These are phyloP conservation scores for Xylariaceae sp. DNA, from an alignment of 2,329 filamentous ascomycete species.

Conservation along the genomic window DNA sequence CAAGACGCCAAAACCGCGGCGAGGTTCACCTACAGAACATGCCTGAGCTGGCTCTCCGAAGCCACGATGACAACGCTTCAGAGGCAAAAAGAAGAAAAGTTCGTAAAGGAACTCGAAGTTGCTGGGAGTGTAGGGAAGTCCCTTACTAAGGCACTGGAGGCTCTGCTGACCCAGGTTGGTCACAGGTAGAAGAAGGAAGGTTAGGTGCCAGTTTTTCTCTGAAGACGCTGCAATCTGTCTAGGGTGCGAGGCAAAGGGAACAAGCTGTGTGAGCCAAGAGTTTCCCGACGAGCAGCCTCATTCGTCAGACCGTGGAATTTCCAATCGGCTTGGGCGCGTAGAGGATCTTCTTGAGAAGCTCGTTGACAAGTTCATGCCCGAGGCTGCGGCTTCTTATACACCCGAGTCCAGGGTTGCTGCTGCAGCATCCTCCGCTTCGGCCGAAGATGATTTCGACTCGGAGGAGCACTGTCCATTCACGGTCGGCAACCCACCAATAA, in stretches of 20 bases:
- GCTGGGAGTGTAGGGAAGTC: slow-evolving; percentile 45
- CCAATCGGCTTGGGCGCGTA: slow-evolving; percentile 40
- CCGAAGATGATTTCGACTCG: slow-evolving; percentile 22
- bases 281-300: slow-evolving; percentile 32
- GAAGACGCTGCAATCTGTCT: slow-evolving; percentile 36
- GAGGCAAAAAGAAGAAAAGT: slow-evolving; percentile 37
- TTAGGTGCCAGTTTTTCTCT: slow-evolving; percentile 40
- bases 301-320: slow-evolving; percentile 32
- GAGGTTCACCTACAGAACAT: no score
- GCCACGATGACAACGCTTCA: not conserved
- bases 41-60: no score
- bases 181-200: slow-evolving; percentile 41
- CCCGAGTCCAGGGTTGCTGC: slow-evolving; percentile 17
- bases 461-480: slow-evolving; percentile 26
- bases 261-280: slow-evolving; percentile 41
- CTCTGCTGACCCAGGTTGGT: not conserved
- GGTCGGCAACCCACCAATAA: slow-evolving; percentile 23
- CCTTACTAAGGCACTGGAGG: not conserved
- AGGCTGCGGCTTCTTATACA: slow-evolving; percentile 18
- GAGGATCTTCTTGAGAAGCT: slow-evolving; percentile 44
- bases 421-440: slow-evolving; percentile 22
- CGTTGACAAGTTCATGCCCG: slow-evolving; percentile 33
- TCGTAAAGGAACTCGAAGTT: slow-evolving; percentile 51
- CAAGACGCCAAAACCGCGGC: no score
- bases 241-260: slow-evolving; percentile 38